Evolutionary conservation across 129 eudicot species (phyloP).

Genomic region (Arctium lappa): DNA sequence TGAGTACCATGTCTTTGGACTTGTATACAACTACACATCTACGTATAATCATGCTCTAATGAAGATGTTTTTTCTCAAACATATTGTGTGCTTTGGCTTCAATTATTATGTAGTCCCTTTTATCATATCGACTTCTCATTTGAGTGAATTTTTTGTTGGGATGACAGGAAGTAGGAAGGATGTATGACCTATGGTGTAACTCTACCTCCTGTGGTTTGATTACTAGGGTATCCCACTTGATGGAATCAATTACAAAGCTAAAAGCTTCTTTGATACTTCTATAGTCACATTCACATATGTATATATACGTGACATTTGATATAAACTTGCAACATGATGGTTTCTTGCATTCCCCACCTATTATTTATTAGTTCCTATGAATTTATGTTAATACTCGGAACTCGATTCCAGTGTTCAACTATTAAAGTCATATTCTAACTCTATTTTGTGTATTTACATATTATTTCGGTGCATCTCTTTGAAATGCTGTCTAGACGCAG

Average conservation of each 20-base stretch:
- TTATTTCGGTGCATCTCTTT: not conserved
- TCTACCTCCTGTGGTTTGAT: no score
- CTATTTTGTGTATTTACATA: not conserved
- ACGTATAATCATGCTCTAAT: no score
- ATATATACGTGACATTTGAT: not conserved
- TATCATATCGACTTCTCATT: no score
- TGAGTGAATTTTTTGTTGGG: no score
- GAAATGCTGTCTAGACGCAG: not conserved
- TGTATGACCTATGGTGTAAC: no score
- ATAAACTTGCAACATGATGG: not conserved
- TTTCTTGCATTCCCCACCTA: not conserved
- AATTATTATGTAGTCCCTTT: no score
- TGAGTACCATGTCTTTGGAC: no score
- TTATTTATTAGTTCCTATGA: not conserved
- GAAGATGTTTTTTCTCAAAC: no score
- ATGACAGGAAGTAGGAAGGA: no score
- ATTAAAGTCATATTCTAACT: not conserved
- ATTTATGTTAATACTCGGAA: not conserved
- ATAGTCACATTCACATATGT: not conserved
- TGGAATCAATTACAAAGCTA: not conserved
- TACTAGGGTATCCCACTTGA: no score
- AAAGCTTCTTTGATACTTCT: not conserved
- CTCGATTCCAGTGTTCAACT: not conserved
- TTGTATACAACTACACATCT: no score
- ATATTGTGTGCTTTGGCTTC: no score